These are phyloP conservation scores for Lanmaoa pseudosensibilis DNA, from an alignment of 768 basidiomycete genomes.

Conservation along the genomic window DNA sequence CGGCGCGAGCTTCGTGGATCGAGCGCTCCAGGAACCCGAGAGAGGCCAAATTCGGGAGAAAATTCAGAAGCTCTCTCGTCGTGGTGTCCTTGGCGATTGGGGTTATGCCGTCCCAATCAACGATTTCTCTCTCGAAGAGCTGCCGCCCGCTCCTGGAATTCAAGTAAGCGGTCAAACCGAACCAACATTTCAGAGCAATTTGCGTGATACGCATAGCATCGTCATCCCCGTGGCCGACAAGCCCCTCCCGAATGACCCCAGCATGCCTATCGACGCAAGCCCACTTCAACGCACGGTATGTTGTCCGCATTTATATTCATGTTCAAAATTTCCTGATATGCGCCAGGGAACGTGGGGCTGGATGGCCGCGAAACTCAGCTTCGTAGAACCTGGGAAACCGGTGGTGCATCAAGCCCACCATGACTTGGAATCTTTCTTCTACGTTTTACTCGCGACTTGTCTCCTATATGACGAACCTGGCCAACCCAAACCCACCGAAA, in stretches of 20 bases:
- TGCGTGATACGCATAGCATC: background rate
- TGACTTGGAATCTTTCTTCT: background rate
- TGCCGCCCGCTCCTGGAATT: background rate
- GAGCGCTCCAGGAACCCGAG: background rate
- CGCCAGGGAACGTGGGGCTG: conserved; percentile 1
- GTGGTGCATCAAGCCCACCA: background rate
- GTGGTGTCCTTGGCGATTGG: conserved; percentile 4
- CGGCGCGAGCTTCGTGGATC: background rate
- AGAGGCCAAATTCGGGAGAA: background rate
- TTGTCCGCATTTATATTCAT: background rate
- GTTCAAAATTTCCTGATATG: background rate
- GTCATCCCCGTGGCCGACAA: background rate
- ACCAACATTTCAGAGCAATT: background rate
- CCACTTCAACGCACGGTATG: background rate
- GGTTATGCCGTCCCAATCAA: background rate
- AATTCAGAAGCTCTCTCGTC: background rate
- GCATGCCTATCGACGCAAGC: background rate
- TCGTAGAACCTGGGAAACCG: background rate
- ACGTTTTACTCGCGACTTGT: too few species aligned
- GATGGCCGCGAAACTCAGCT: conserved; percentile 8
- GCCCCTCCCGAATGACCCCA: background rate
- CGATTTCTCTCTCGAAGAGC: background rate
- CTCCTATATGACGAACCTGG: too few species aligned
- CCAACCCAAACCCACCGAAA: too few species aligned
- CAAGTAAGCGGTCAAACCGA: background rate